Percentiles rank a stretch among this genome's conserved stretches.
These are phyloP conservation scores for Anethum foeniculum DNA, from an alignment of 140 eudicot genomes.

Conservation along the genomic window DNA sequence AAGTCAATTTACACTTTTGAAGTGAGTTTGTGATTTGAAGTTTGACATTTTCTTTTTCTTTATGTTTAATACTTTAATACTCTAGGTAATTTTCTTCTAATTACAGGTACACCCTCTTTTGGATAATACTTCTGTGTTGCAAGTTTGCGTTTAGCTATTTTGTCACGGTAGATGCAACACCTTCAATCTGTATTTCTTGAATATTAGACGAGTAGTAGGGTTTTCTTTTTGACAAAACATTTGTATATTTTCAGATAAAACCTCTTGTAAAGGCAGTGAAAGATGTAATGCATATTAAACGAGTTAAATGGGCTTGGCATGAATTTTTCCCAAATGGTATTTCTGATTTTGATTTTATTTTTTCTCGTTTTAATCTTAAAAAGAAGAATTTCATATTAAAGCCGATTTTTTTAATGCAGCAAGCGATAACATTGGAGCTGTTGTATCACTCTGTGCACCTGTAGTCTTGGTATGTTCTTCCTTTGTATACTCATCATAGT, in stretches of 20 bases:
- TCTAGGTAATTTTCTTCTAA: conserved; percentile 5
- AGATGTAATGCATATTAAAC: conserved; percentile 64
- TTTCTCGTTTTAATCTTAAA: not conserved
- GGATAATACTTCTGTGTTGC: conserved; percentile 69
- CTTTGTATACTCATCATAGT: not conserved
- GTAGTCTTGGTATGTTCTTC: conserved; percentile 58
- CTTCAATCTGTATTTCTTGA: conserved; percentile 12
- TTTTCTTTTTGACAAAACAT: conserved; percentile 17
- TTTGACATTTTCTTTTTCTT: not conserved
- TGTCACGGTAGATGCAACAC: conserved; percentile 51
- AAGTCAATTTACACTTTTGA: conserved; percentile 86
- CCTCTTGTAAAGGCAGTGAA: conserved; percentile 73
- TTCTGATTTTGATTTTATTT: conserved; percentile 5
- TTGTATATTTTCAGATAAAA: conserved; percentile 16
- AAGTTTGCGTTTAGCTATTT: conserved; percentile 72
- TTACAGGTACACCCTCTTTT: conserved; percentile 81
- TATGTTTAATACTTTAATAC: conserved; percentile 13
- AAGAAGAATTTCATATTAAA: not conserved
- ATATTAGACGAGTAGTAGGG: conserved; percentile 10
- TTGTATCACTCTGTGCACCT: conserved; percentile 83
- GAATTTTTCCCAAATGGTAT: conserved; percentile 87
- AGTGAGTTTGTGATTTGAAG: conserved; percentile 36
- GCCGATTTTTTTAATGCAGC: conserved; percentile 42
- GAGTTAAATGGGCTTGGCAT: conserved; percentile 83
- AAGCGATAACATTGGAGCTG: conserved; percentile 56